Evolutionary conservation across 345 rosid genomes (phyloP), one percentile per base, ranked within the genome.

Genomic region (Syzygium grande): DNA sequence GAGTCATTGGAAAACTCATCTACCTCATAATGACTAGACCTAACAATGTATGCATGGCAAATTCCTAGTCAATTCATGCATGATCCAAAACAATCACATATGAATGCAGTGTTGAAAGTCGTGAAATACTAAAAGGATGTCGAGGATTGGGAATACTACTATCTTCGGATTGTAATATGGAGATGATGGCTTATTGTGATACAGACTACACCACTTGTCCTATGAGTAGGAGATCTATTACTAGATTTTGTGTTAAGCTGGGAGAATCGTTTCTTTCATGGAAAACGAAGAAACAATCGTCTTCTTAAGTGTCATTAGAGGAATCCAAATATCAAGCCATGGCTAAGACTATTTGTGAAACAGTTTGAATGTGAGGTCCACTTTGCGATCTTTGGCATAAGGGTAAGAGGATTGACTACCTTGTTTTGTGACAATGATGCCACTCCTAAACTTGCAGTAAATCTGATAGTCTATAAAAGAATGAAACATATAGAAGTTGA

Each of bases 381-480:
- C 2, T 58, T 58, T 10, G 11, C 25, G 63, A 2, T 58, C 3
- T 25, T 38, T 58, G 14, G 63, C 29, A 58, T 58, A 58, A 4
- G 63, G 29, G 7, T 2, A 58, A 58, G 29, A 58, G 63, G 63
- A 58, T 6, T 0, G 6, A 11, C 6, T 58, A 22, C 5, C 15
- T 58, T 58, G 29, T 58, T 25, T 58, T 10, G 63, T 25, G 63
- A 58, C 0, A 25, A 58, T 58, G 29, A 25, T 10, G 1, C 25
- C 15, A 14, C 29, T 58, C 27, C 25, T 25, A 58, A 10, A 58
- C 1, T 58, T 10, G n/a, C 0, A 4, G 0, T n/a, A 58, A 58
- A 58, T 58, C 7, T 0, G 0, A 56, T 27, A 22, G 23, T 56
- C 4, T 5, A 38, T 4, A 38, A 38, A 38, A 13, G 15, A 4